Percentiles rank a stretch among this genome's conserved stretches.
These are phyloP conservation scores for Margaritispora aquatica DNA, from an alignment of 495 filamentous ascomycete genomes.

Conservation along the genomic window DNA sequence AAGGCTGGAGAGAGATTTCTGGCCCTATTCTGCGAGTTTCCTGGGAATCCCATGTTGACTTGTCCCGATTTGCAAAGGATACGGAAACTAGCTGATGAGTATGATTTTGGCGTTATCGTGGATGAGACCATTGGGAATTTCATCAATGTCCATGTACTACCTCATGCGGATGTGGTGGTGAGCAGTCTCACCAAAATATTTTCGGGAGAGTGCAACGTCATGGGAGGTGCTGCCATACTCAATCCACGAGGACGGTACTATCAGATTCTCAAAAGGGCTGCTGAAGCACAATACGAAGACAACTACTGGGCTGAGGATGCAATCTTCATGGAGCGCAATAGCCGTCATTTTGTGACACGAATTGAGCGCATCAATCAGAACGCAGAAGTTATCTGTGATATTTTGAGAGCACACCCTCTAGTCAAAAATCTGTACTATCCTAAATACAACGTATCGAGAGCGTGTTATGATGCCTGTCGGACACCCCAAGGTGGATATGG, in stretches of 20 bases:
- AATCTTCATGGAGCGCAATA: slow-evolving; percentile 93
- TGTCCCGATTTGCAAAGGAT: slow-evolving; percentile 82
- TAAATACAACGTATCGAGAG: slow-evolving; percentile 60
- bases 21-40: slow-evolving; percentile 89
- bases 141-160: slow-evolving; percentile 88
- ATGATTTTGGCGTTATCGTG: slow-evolving; percentile 84
- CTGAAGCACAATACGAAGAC: slow-evolving; percentile 68
- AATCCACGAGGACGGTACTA: slow-evolving; percentile 79
- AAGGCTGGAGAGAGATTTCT: slow-evolving; percentile 70
- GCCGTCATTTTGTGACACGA: slow-evolving; percentile 79
- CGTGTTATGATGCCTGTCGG: slow-evolving; percentile 72
- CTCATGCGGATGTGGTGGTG: slow-evolving; percentile 82
- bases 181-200: slow-evolving; percentile 96
- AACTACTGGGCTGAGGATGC: slow-evolving; percentile 90
- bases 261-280: slow-evolving; percentile 52
- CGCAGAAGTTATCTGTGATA: slow-evolving; percentile 73
- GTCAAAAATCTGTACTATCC: slow-evolving; percentile 87
- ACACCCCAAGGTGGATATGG: slow-evolving; percentile 80
- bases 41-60: slow-evolving; percentile 82
- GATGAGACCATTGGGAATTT: slow-evolving; percentile 98
- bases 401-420: slow-evolving; percentile 46
- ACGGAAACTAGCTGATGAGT: slow-evolving; percentile 67
- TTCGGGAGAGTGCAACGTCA: slow-evolving; percentile 94
- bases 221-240: slow-evolving; percentile 85
- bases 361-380: slow-evolving; percentile 82